These are phyloP conservation scores for Hamamelis virginiana DNA, from an alignment of 164 flowering plant species.

Conservation along the genomic window DNA sequence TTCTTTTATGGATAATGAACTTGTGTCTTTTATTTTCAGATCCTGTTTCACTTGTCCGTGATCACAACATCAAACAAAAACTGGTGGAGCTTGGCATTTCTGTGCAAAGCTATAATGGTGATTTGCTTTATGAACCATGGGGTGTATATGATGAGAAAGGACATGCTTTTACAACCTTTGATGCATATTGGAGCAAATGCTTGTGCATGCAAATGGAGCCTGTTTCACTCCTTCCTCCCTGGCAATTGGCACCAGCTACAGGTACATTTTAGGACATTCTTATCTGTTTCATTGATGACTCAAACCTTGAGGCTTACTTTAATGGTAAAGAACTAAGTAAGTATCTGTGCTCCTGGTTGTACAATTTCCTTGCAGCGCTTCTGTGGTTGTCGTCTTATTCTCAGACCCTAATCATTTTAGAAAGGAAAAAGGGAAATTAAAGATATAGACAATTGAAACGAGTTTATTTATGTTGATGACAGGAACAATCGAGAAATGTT, in stretches of 20 bases:
- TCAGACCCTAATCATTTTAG: background rate
- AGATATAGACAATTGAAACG: background rate
- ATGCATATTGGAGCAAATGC: constrained; percentile 82
- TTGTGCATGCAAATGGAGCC: constrained; percentile 52
- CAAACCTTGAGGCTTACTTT: too few relatives aligned
- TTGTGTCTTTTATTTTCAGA: constrained; percentile 35
- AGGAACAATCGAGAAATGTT: constrained; percentile 49
- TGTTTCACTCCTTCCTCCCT: constrained; percentile 59
- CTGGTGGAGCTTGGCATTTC: constrained; percentile 63
- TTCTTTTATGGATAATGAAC: background rate
- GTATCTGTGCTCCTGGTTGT: background rate
- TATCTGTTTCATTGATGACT: background rate
- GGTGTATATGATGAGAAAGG: constrained; percentile 75
- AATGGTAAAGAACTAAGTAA: background rate
- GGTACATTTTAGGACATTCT: constrained; percentile 33
- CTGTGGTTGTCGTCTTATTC: background rate
- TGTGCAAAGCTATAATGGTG: constrained; percentile 81
- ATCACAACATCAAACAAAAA: constrained; percentile 74
- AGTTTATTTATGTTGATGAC: constrained; percentile 13
- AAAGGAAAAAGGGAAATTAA: background rate
- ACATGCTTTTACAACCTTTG: constrained; percentile 72
- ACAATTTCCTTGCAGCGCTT: background rate
- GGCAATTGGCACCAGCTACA: constrained; percentile 53
- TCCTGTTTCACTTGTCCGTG: constrained; percentile 91
- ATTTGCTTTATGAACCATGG: constrained; percentile 86